Evolutionary conservation across 2,329 filamentous ascomycete genomes (phyloP), one percentile per base, ranked within the genome.

Genomic region (Whalleya microplaca): DNA sequence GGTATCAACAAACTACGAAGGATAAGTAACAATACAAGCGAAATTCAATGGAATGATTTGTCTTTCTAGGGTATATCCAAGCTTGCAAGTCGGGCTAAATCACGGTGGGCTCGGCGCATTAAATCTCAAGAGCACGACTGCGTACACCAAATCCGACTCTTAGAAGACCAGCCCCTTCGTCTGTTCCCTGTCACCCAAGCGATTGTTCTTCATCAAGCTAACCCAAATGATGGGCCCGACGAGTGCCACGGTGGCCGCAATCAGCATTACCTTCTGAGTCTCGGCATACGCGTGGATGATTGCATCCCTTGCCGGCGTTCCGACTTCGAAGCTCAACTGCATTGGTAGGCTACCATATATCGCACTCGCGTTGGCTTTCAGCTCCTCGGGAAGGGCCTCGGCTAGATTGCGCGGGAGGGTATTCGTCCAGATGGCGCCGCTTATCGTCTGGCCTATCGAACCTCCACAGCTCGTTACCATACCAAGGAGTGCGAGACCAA

Each of bases 221-320:
- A 47, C 27, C 21, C 45, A 47, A 18, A 29, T 47, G 21, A 47
- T 32, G 10, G 45, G 45, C 3, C 45, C 45, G 23, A 32, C 21
- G 21, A 47, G 2, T 2, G 45, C 27, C 21, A 32, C 45, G 16
- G 45, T 21, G 16, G 21, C 45, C 9, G 21, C 45, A 16, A 47
- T 32, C 6, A 47, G 21, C 45, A 47, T 32, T 16, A 47, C 4
- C 23, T 47, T 72, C 69, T 83, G 79, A 3, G 77, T 73, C 41
- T 78, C 75, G 1, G 73, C 78, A 56, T 83, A 84, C 0, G 79
- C 77, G 45, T 70, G 52, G 27, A 77, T 71, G 48, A 82, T 80
- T 2, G 72, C 80, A 19, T 72, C 56, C 16, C 80, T 69, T 18
- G 70, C 74, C 0, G 72, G 67, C 8, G 64, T 77, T 2, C 77